Base-by-base conservation (phyloP, 176 grass and related monocot species). In the Pontederia crassipes region DNA sequence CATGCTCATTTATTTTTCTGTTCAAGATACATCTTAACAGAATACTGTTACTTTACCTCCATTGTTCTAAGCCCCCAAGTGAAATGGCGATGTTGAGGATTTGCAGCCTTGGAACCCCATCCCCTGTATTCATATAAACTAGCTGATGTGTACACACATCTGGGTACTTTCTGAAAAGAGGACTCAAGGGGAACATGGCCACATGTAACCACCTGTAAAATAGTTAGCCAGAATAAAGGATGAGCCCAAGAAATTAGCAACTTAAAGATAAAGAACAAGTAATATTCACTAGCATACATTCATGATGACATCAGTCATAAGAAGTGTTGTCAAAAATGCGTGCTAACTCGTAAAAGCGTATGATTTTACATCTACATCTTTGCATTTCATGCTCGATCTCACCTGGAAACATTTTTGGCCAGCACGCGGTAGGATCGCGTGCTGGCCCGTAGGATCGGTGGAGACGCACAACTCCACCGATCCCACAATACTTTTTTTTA, bases 141-240 rank as follows among this genome's bases (percentile, higher is more conserved):
- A 8, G 52, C 46, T 12, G 66, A 57, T 56, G 52, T 57, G 66
- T 57, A 69, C 28, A 69, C 66, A 4, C 66, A 69, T 55, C 52
- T 69, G n/a, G 66, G 52, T 32, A 57, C 66, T 28, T 56, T 69
- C 52, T 69, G 50, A 45, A 69, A 56, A 17, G 66, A 55, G 13
- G 66, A 69, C 52, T 69, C 52, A 8, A 40, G 32, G 32, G 32
- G 32, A 40, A 40, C 32, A 40, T 40, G 32, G 12, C 61, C 61
- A 64, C 61, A 64, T 3, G 61, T 64, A 64, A 64, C 61, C 15
- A 64, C 61, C 61, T 95, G 76, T 48, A 18, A 12, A 85, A 40
- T 40, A 40, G 9, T 52, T 54, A 54, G 79, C 32, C 32, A 40
- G 48, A 46, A 10, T 48, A 40, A 49, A 3, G 15, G 17, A 10